A percentile compares a stretch with the other conserved stretches of the same genome.
Evolutionary conservation across 345 rosid genomes (phyloP).

Genomic region (Clausena lansium): DNA sequence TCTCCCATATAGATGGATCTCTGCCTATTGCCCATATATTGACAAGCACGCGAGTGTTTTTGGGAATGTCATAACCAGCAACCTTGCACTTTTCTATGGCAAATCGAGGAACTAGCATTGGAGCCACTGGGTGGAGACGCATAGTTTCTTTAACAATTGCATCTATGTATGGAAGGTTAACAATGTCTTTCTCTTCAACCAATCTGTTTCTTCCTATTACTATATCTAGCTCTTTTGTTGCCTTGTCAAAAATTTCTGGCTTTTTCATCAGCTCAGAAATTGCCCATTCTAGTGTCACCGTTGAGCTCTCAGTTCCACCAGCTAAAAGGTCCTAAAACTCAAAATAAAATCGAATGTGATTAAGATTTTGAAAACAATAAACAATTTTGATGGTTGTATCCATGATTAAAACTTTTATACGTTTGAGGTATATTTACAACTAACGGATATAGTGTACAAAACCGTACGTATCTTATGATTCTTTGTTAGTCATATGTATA

Average conservation of each 20-base stretch:
- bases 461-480: too few species aligned
- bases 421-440: too few species aligned
- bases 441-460: too few species aligned
- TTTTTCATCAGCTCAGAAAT: too few species aligned
- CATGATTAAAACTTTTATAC: neutral
- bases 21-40: conserved; percentile 52
- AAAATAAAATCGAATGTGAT: too few species aligned
- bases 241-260: too few species aligned
- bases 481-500: too few species aligned
- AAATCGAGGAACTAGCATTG: conserved; percentile 48
- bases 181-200: conserved; percentile 57
- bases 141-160: conserved; percentile 53
- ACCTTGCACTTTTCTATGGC: conserved; percentile 37
- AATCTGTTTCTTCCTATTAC: conserved; percentile 50
- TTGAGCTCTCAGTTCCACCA: conserved; percentile 66
- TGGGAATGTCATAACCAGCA: conserved; percentile 40
- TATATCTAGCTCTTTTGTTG: too few species aligned
- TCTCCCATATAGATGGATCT: conserved; percentile 49
- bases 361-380: too few species aligned
- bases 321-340: conserved; percentile 49
- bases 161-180: conserved; percentile 37
- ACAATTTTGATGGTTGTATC: neutral
- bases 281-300: conserved; percentile 66
- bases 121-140: conserved; percentile 66
- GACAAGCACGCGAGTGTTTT: conserved; percentile 41